These are phyloP conservation scores for Fusarium siculi DNA, from an alignment of 2,329 filamentous ascomycete genomes.

Conservation along the genomic window DNA sequence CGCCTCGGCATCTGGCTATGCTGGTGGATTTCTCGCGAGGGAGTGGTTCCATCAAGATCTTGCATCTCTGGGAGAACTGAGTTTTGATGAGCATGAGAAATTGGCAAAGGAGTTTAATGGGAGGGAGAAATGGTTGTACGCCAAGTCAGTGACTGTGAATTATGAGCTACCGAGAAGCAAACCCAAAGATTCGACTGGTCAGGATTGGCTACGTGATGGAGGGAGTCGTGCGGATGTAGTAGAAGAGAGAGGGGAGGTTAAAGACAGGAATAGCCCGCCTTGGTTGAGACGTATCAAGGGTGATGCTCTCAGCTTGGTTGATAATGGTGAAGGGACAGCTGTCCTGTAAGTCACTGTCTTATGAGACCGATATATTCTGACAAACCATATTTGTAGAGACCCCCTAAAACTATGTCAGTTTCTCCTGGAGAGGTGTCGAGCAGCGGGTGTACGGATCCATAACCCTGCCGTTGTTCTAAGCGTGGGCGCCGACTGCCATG, in stretches of 20 bases:
- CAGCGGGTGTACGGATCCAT: conserved; percentile 72
- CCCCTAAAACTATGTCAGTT: conserved; percentile 74
- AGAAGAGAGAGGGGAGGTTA: conserved; percentile 49
- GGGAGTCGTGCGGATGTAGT: conserved; percentile 67
- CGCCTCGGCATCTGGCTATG: conserved; percentile 77
- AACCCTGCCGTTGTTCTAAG: conserved; percentile 69
- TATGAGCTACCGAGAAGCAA: conserved; percentile 52
- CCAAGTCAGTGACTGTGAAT: conserved; percentile 67
- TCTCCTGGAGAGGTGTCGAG: conserved; percentile 67
- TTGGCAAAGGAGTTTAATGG: conserved; percentile 71
- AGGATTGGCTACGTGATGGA: conserved; percentile 74
- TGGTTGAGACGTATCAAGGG: conserved; percentile 56
- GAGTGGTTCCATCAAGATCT: conserved; percentile 75
- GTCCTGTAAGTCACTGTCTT: conserved; percentile 64
- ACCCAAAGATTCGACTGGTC: conserved; percentile 56
- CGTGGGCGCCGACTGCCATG: conserved; percentile 61
- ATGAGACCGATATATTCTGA: background rate
- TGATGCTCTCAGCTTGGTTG: conserved; percentile 69
- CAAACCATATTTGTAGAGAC: conserved; percentile 59
- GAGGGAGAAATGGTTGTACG: conserved; percentile 61
- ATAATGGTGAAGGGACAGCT: conserved; percentile 68
- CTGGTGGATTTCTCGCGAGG: conserved; percentile 77
- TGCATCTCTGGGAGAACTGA: conserved; percentile 70
- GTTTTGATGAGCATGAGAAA: conserved; percentile 73
- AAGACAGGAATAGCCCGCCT: conserved; percentile 48